Conservation (phyloP, 345 rosid species). For the Euphorbia peplus region DNA sequence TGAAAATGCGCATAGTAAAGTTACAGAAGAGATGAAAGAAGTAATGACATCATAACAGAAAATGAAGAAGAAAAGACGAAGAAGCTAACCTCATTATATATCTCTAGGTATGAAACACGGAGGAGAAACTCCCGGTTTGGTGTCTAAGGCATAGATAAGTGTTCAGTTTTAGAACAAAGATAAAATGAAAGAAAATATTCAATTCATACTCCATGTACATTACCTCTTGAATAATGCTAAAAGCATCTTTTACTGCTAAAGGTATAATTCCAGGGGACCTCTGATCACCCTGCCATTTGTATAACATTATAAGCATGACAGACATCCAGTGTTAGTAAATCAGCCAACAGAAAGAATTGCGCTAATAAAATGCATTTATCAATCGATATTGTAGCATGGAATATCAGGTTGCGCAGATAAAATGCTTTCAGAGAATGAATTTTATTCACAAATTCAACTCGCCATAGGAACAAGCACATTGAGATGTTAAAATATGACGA, state of each 20-base stretch:
- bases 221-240: slow-evolving; percentile 99
- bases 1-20: slow-evolving; percentile 19
- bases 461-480: background rate
- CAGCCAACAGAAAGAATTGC: slow-evolving; percentile 7
- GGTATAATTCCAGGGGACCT: slow-evolving; percentile 99
- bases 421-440: background rate
- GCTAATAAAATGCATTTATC: background rate
- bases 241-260: slow-evolving; percentile 93
- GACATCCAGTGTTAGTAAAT: slow-evolving; percentile 1
- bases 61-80: slow-evolving; percentile 9
- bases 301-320: slow-evolving; percentile 8
- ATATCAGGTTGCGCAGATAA: background rate
- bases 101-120: slow-evolving; percentile 95
- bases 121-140: slow-evolving; percentile 93
- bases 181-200: background rate
- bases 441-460: background rate
- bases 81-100: slow-evolving; percentile 85
- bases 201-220: slow-evolving; percentile 16
- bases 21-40: slow-evolving; percentile 18
- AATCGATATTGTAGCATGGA: background rate
- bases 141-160: slow-evolving; percentile 47
- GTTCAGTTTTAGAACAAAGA: slow-evolving; percentile 17
- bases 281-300: slow-evolving; percentile 89
- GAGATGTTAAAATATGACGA: background rate
- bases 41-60: slow-evolving; percentile 9